Evolutionary conservation across 2,329 filamentous ascomycete species (phyloP), one percentile per base, ranked within the genome.

Genomic region (Hypoxylon sp.): DNA sequence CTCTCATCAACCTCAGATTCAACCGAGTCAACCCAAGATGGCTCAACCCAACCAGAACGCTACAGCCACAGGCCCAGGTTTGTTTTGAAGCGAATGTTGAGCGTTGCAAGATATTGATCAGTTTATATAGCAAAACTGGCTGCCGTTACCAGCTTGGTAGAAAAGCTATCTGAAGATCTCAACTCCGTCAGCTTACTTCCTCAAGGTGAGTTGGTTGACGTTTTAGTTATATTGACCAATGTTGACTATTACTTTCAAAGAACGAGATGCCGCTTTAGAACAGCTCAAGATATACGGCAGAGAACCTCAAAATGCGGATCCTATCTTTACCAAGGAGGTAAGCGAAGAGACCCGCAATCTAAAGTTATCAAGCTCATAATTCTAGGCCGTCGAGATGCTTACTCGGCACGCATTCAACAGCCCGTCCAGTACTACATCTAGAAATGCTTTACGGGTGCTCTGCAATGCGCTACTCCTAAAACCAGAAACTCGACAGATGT

Each of bases 241-340:
- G 26, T 55, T 66, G 52, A 54, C 49, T 70, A 68, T 39, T 13
- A 47, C 68, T 13, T 62, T 37, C 26, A 19, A 66, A 93, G 91
- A 91, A 73, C 85, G 88, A 65, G 85, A 87, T 70, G 78, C 82
- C 8, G 81, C 82, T 11, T 77, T 91, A 3, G 87, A 90, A 68
- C 80, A 93, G 70, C 82, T 97, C 50, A 97, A 97, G 77, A 81
- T 94, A 30, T 86, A 91, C 72, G 91, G 93, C 6, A 88, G 93
- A 63, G 88, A 90, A 71, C 87, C 89, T 6, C 81, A 80, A 28
- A 84, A 92, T 77, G 89, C 93, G 26, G 90, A 90, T 60, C 90
- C 92, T 1, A 94, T 98, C 60, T 97, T 95, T 78, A 90, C 91
- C n/a, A 85, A 87, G 76, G 82, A 90, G 78, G 93, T 91, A 82